Evolutionary conservation across 192 early-diverging fungal genomes (phyloP), one percentile per base, ranked within the genome.

Genomic region (Linnemannia exigua): DNA sequence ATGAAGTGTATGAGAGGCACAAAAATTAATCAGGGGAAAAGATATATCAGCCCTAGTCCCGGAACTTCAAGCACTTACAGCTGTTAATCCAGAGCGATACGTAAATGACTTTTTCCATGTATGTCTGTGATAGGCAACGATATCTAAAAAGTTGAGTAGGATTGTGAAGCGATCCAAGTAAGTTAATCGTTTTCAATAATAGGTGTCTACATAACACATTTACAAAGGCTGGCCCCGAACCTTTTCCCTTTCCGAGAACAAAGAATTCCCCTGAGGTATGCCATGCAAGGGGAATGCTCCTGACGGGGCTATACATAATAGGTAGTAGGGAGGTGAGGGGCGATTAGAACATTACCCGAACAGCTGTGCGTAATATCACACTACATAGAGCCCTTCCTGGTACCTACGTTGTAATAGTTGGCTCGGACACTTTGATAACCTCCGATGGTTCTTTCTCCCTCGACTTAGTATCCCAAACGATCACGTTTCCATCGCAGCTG

Each of bases 21-120:
- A 47, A 72, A 48, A 17, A 46, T 72, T 47, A 63, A 25, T 28
- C 37, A n/a, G 46, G 41, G 22, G 6, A 44, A 44, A 44, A 6
- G 41, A 44, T 44, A 44, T 44, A 44, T 44, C 3, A 44, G 3
- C 9, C 41, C 3, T 9, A 44, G 41, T 9, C 9, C 41, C 9
- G 41, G 20, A 3, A 37, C 50, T 35, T 3, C 36, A 44, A 14
- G 38, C 2, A 37, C 77, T 70, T 79, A 84, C 82, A 25, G 69
- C 36, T 19, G 67, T 25, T 12, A 78, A 79, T 73, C 74, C 78
- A 0, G 70, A 44, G 17, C 74, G 51, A 69, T 86, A 86, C 3
- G 77, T 86, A 50, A 86, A 86, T 12, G 78, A 80, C 31, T 86
- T 80, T 54, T 76, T 74, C 84, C 84, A 86, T 48, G 78, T 86